Conservation (phyloP, 352 stramenopile species). For the Globisporangium emineosum region DNA sequence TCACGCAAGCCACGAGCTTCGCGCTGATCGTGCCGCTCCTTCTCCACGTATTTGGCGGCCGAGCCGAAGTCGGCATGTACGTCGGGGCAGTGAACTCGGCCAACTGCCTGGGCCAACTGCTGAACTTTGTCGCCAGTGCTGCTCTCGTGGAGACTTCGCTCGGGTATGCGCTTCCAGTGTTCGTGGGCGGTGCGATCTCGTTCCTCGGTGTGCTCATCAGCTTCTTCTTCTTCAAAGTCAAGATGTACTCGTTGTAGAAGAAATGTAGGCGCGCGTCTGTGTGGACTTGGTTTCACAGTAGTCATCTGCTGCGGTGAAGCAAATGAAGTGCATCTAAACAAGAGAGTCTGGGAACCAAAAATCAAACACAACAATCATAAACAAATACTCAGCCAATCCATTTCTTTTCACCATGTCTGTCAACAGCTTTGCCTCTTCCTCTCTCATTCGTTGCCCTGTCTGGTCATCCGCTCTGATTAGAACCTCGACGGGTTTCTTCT, state of each 20-base stretch:
- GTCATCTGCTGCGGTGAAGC: background rate
- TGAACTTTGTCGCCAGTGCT: slow-evolving; percentile 50
- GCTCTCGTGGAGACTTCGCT: slow-evolving; percentile 27
- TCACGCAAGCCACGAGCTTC: slow-evolving; percentile 44
- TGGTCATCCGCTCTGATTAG: slow-evolving; percentile 1
- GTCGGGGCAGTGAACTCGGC: slow-evolving; percentile 53
- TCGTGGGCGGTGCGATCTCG: slow-evolving; percentile 37
- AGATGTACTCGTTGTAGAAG: slow-evolving; percentile 76
- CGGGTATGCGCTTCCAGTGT: slow-evolving; percentile 26
- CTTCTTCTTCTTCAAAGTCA: slow-evolving; percentile 55
- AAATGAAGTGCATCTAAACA: background rate
- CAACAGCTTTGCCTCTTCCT: background rate
- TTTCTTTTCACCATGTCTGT: background rate
- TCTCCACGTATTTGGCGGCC: slow-evolving; percentile 41
- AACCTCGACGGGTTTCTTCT: slow-evolving; percentile 10
- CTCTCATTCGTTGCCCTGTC: background rate
- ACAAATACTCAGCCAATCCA: background rate
- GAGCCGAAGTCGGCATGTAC: slow-evolving; percentile 40
- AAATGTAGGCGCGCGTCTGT: too few species aligned
- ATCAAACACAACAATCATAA: background rate
- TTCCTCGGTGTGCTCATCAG: slow-evolving; percentile 61
- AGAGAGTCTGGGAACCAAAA: background rate
- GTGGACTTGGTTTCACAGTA: background rate
- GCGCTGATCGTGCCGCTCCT: slow-evolving; percentile 47
- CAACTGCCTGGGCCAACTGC: slow-evolving; percentile 46